Evolutionary conservation across 768 basidiomycete species (phyloP), one percentile per base, ranked within the genome.

Genomic region (Boletus insuetus): DNA sequence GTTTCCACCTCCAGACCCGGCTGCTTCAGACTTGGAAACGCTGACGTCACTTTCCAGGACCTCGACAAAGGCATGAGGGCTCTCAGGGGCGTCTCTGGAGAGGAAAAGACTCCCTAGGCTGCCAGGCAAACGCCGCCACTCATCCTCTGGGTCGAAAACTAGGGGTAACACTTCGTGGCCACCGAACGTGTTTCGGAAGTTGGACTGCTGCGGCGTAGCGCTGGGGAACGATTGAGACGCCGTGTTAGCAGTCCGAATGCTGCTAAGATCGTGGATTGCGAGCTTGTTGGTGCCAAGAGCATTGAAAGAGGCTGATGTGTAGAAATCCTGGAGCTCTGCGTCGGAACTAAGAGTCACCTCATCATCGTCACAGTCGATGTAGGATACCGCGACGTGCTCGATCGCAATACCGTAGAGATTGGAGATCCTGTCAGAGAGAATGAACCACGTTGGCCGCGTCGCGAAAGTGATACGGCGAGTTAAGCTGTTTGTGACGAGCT

Each of bases 271-370:
- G 63, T 80, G 76, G 20, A 92, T 83, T 19, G 70, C 71, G 61
- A 93, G 82, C 70, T 82, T 87, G 71, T 86, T 73, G 24, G 71
- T 55, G 20, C 74, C 44, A 2, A 35, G 37, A 11, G n/a, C 31
- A 24, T 38, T 22, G 14, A 66, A 66, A 42, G 63, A 53, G 54
- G 73, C 62, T 8, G 74, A 72, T 29, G 66, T 63, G 65, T 87
- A 91, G 66, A 80, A 89, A 55, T 91, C 89, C 51, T 79, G 78
- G n/a, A 92, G 80, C 68, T 93, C 91, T 34, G 85, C 84, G 51
- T 89, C 77, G 4, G 89, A 82, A 69, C 82, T 88, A 53, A 91
- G 75, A 12, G 89, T 91, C 58, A 93, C 82, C 56, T 86, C 82
- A 64, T 92, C 91, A 38, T 81, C 79, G 64, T 92, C 89, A 32